These are phyloP conservation scores for Hemisphaericaspora subhashii DNA, from an alignment of 1,139 yeast genomes.

Conservation along the genomic window DNA sequence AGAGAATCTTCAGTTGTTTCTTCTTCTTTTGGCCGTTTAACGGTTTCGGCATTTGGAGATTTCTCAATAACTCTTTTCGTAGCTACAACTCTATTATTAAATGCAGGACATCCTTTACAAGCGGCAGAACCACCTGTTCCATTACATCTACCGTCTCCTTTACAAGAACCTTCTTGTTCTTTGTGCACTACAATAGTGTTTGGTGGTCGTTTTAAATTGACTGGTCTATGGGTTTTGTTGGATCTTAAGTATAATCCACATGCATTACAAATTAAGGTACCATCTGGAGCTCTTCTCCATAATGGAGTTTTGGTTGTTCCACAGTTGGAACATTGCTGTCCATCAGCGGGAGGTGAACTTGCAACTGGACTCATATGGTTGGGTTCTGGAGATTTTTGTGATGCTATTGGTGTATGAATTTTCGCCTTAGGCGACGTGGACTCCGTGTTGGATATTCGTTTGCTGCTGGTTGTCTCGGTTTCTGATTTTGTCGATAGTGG, in stretches of 20 bases:
- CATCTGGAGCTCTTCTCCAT: slow-evolving; percentile 70
- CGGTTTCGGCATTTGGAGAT: slow-evolving; percentile 3
- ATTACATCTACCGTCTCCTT: slow-evolving; percentile 82
- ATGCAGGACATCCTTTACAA: slow-evolving; percentile 83
- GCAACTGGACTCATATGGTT: neutral
- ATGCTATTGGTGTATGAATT: neutral
- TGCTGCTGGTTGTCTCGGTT: too few species aligned
- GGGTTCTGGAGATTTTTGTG: neutral
- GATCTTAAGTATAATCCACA: slow-evolving; percentile 63
- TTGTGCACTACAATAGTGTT: slow-evolving; percentile 48
- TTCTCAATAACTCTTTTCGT: slow-evolving; percentile 19
- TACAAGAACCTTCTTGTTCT: slow-evolving; percentile 61
- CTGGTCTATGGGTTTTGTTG: slow-evolving; percentile 54
- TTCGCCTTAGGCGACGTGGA: too few species aligned
- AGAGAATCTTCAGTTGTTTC: slow-evolving; percentile 39
- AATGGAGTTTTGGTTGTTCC: slow-evolving; percentile 69
- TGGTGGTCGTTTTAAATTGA: slow-evolving; percentile 68
- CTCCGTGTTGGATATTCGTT: neutral
- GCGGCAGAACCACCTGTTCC: slow-evolving; percentile 85
- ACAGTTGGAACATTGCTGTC: slow-evolving; percentile 63
- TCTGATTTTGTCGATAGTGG: too few species aligned
- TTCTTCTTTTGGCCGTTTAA: slow-evolving; percentile 2
- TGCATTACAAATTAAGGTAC: slow-evolving; percentile 69
- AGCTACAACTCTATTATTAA: slow-evolving; percentile 61
- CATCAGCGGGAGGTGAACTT: slow-evolving; percentile 16